Base-by-base conservation (phyloP, 352 stramenopile genomes). In the Globisporangium paroecandrum region DNA sequence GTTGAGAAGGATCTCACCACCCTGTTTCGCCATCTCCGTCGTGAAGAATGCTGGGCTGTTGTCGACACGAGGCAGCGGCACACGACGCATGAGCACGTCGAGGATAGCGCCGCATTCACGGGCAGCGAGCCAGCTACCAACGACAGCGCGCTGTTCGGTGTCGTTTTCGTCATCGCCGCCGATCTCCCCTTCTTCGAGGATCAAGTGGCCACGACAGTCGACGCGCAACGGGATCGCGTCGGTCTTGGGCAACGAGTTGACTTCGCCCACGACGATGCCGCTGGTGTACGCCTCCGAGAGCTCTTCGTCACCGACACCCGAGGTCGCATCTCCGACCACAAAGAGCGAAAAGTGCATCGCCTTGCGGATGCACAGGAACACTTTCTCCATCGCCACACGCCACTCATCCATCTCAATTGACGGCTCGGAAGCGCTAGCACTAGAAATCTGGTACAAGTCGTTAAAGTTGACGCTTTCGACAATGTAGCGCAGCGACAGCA, bases 71-170 rank as follows among this genome's bases (percentile, higher is more conserved):
- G 85, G 71, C 62, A 90, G 68, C 24, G 87, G 76, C 43, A 90
- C 72, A 38, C 78, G 76, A 15, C 80, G 77, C 77, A 97, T 90
- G 1, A 97, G 69, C 46, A 88, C 71, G 24, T 93, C 79, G 34
- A 97, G 69, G 64, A 93, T 93, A 2, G 81, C 82, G 10, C 86
- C 88, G 41, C 85, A 90, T 65, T 96, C 90, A 24, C 89, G 85
- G 59, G 87, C 88, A 4, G 90, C 82, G 6, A 97, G 79, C 90
- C 90, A 97, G 63, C 85, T 94, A 20, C 87, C 86, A 0, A 96
- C 85, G 0, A 97, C 89, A 4, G 88, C 87, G 36, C 86, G 85
- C 60, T 96, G 86, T 29, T 90, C 77, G 4, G 76, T 71, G 46
- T 91, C 85, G 24, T 67, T 80, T 41, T 77, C 81, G 10, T 85